Evolutionary conservation across 2,329 filamentous ascomycete species (phyloP).

Genomic region (Colletotrichum salicis): DNA sequence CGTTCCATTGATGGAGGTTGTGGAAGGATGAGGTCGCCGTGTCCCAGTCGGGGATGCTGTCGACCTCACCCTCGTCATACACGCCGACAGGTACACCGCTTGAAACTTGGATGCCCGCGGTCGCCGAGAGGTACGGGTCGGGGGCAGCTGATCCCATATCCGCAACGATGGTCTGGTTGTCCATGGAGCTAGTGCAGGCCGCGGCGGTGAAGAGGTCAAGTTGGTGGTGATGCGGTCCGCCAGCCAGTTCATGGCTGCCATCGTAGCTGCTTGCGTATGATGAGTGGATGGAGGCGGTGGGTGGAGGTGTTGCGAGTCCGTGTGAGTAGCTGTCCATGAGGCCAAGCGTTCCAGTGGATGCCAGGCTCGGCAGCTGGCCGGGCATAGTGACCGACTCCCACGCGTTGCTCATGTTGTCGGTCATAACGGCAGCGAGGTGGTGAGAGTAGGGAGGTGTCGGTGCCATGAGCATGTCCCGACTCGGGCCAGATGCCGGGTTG

Average conservation of each 20-base stretch:
- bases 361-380: slow-evolving; percentile 46
- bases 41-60: slow-evolving; percentile 34
- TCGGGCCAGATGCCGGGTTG: slow-evolving; percentile 34
- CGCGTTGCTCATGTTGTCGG: slow-evolving; percentile 63
- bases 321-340: slow-evolving; percentile 63
- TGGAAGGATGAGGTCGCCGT: slow-evolving; percentile 30
- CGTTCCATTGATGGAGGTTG: slow-evolving; percentile 34
- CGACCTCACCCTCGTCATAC: slow-evolving; percentile 34
- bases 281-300: slow-evolving; percentile 61
- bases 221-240: slow-evolving; percentile 35
- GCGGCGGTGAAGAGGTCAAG: slow-evolving; percentile 33
- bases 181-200: slow-evolving; percentile 35
- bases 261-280: slow-evolving; percentile 60
- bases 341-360: slow-evolving; percentile 48
- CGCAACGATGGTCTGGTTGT: slow-evolving; percentile 35
- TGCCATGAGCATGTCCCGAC: slow-evolving; percentile 62
- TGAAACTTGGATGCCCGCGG: slow-evolving; percentile 37
- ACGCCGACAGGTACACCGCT: slow-evolving; percentile 33
- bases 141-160: slow-evolving; percentile 31
- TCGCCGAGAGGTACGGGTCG: slow-evolving; percentile 36
- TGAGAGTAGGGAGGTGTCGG: slow-evolving; percentile 57
- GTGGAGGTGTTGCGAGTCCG: slow-evolving; percentile 67
- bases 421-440: slow-evolving; percentile 65
- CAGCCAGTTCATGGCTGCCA: slow-evolving; percentile 36
- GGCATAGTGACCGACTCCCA: slow-evolving; percentile 55